Percentiles rank a stretch among this genome's conserved stretches.
Conservation (phyloP, 2,329 filamentous ascomycete species). For the Sphaerulina populicola region DNA sequence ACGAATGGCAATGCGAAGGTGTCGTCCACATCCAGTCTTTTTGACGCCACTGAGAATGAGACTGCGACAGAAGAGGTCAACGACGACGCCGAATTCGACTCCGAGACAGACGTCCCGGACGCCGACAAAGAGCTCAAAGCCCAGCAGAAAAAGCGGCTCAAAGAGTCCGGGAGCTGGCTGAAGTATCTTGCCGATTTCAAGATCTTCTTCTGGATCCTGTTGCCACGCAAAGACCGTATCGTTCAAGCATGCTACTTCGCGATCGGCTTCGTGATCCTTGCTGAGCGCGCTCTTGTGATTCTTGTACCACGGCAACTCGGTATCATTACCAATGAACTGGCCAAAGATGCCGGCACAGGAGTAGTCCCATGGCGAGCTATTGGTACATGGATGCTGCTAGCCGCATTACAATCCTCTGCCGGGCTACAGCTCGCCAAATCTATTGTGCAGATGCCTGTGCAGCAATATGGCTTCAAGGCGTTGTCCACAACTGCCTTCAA, state of each 20-base stretch:
- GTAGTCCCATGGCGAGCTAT: slow-evolving; percentile 48
- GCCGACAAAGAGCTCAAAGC: slow-evolving; percentile 49
- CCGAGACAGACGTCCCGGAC: slow-evolving; percentile 50
- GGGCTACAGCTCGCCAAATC: slow-evolving; percentile 46
- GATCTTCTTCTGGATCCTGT: slow-evolving; percentile 69
- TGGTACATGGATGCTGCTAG: slow-evolving; percentile 43
- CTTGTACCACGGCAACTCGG: slow-evolving; percentile 75
- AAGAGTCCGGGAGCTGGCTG: slow-evolving; percentile 68
- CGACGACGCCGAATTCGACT: slow-evolving; percentile 20
- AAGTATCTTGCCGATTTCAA: slow-evolving; percentile 66
- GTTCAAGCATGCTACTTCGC: slow-evolving; percentile 61
- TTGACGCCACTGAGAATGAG: slow-evolving; percentile 8
- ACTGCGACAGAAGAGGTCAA: slow-evolving; percentile 6
- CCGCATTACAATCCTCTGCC: slow-evolving; percentile 45
- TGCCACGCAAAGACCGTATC: slow-evolving; percentile 58
- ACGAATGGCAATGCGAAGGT: slow-evolving; percentile 10
- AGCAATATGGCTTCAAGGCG: slow-evolving; percentile 50
- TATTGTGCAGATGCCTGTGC: slow-evolving; percentile 48
- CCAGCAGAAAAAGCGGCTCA: slow-evolving; percentile 52
- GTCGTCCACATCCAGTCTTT: slow-evolving; percentile 2
- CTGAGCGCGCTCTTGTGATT: slow-evolving; percentile 64
- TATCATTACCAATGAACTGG: slow-evolving; percentile 64
- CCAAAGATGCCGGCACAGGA: slow-evolving; percentile 40
- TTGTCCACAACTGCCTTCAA: slow-evolving; percentile 55
- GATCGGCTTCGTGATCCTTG: slow-evolving; percentile 60